Evolutionary conservation across 2,329 filamentous ascomycete species (phyloP), one percentile per base, ranked within the genome.

Genomic region (Pseudofabraea citricarpa): DNA sequence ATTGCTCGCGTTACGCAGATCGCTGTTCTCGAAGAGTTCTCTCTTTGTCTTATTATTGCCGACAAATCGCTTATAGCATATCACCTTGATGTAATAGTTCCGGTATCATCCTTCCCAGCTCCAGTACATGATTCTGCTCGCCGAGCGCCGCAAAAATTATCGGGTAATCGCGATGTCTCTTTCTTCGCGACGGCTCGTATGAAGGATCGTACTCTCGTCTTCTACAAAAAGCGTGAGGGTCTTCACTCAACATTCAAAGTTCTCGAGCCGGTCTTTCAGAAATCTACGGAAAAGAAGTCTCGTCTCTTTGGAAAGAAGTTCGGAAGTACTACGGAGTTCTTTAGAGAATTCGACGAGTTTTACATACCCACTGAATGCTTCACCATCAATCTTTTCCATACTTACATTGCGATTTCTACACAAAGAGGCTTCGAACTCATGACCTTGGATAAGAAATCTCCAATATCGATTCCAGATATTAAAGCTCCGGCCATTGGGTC

Each of bases 341-440:
- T 97, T 81, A 85, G 93, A 50, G 93, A 98, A 61, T 98, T 90
- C 63, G 93, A 98, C 68, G 93, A 97, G 55, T 98, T 98, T 67
- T 98, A 97, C 68, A 90, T 98, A 55, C 93, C 93, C 0, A 85
- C 87, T 2, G 94, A 98, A 62, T 96, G 90, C 64, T 95, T 85
- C 64, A 89, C 87, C 37, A 86, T 98, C 61, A 97, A 96, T 64
- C 79, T 98, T 41, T 98, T 97, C 77, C 89, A 96, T 63, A 89
- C 85, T 1, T 94, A 90, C 49, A 85, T 98, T 41, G 89, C 93
- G 8, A 89, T 98, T 37, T 84, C 88, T 16, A 97, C 91, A 1
- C 79, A 88, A 31, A 89, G 90, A 64, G 94, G 93, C 19, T 90
- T 98, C 56, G 94, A 98, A 67, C 87, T 98, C 52, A 79, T 98